Base-by-base conservation (phyloP, 495 filamentous ascomycete species). In the Penicillium steckii region DNA sequence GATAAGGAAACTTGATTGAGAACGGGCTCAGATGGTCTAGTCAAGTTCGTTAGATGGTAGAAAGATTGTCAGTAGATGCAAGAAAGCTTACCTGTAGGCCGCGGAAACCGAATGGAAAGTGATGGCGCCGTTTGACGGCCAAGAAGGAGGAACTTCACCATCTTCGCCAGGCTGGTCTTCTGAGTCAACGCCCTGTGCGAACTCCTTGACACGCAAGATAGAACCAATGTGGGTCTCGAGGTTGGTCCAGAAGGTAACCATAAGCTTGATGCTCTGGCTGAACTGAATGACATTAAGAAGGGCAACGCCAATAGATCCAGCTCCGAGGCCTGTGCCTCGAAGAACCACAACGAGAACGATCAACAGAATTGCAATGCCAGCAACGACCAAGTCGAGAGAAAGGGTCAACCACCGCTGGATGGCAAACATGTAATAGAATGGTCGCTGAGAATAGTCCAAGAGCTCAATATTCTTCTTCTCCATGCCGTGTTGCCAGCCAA, bases 171-270 rank as follows among this genome's bases (percentile, higher is more conserved):
- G 67, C 38, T 65, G 53, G 44, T 78, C 66, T 56, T 88, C 85
- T 0, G 70, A 66, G 1, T 71, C 57, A 12, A 81, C 77, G 19
- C 70, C 69, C 2, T 63, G 66, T 4, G 73, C 74, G 55, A 87
- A 85, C 3, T 68, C 65, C 51, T 79, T 83, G 48, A 89, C 72
- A n/a, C 85, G 73, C 8, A 77, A 65, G 7, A 85, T 73, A 17
- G 80, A 80, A 0, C 82, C 81, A 23, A 85, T 77, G 27, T 73
- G 69, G 3, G 79, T 83, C 44, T 83, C 81, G 23, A 85, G 66
- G 47, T 73, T 74, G 8, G 81, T 82, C 80, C 80, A 85, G 54
- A 74, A 77, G n/a, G 71, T 74, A 9, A 83, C 66, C 17, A 82
- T 53, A 3, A 77, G 62, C 53, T 77, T 77, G 53, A 83, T 69